Base-by-base conservation (phyloP, 2,329 filamentous ascomycete species). In the Drechslerella dactyloides region DNA sequence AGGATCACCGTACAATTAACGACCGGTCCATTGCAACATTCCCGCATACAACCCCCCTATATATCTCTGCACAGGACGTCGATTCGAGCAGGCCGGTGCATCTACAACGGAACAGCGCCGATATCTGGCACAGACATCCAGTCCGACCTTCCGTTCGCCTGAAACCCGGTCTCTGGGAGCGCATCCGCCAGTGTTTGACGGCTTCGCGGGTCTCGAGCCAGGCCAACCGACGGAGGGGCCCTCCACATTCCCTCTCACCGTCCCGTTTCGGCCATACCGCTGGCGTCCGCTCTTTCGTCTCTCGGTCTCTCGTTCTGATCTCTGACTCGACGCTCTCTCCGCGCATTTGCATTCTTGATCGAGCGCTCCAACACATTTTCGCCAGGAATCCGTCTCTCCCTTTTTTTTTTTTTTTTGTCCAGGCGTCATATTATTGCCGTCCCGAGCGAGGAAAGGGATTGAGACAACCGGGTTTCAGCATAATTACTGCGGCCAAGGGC, bases 321-420 rank as follows among this genome's bases (percentile, higher is more conserved):
- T 55, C 54, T 61, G 60, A 60, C 53, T 64, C 44, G 59, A 70
- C 27, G 27, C 27, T 33, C 27, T 33, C 27, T 33, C n/a, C 8
- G 27, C 27, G 27, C 27, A 33, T 33, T 33, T 59, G 64, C 64
- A 59, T 70, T 48, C 68, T 60, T 65, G 64, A 72, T 72, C 60
- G 30, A 72, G 68, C 64, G 65, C 64, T 72, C 42, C 68, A 72
- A 72, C 60, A 65, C 68, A 65, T 72, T 33, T 72, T 72, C 60
- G 53, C 27, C 54, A 42, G 30, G 54, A 23, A 54, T 37, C 17
- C n/a, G 63, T 42, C 30, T 40, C 66, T 52, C 44, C 57, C 52
- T 57, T 57, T 70, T 58, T 60, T 64, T 37, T 24, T 48, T 44
- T 44, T n/a, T 6, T 55, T 37, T 23, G 48, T 5, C 17, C 48